Conservation (phyloP, 1,284 basidiomycete species). For the Puccinia polysora region DNA sequence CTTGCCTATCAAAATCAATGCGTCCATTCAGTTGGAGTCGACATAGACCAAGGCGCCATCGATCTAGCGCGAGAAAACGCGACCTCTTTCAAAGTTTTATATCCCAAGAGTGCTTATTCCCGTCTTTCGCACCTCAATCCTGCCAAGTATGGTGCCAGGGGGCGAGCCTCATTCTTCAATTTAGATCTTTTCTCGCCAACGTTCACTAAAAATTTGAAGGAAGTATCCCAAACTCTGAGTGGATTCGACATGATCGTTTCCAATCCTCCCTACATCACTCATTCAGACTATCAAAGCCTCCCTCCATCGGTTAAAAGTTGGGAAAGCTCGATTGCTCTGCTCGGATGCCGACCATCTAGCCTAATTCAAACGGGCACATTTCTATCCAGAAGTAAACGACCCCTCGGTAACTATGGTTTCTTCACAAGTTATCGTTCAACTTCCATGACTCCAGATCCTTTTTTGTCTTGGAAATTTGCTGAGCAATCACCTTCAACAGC, state of each 20-base stretch:
- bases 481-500: neutral
- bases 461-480: neutral
- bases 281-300: conserved; percentile 62
- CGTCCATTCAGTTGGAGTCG: conserved; percentile 63
- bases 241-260: conserved; percentile 72
- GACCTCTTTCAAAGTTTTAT: conserved; percentile 54
- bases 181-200: conserved; percentile 27
- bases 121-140: too few relatives aligned
- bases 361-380: neutral
- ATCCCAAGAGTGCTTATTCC: neutral
- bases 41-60: conserved; percentile 67
- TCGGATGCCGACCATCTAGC: conserved; percentile 56
- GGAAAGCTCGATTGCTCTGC: conserved; percentile 73
- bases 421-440: conserved; percentile 19
- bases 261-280: conserved; percentile 88
- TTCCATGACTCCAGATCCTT: neutral
- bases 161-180: conserved; percentile 50
- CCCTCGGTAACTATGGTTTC: conserved; percentile 8
- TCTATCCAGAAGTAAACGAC: neutral
- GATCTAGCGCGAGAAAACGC: conserved; percentile 69
- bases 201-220: conserved; percentile 12
- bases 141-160: neutral
- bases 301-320: conserved; percentile 66
- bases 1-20: conserved; percentile 58
- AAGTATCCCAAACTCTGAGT: conserved; percentile 5